Conservation (phyloP, 192 early-diverging fungal species). For the Backusella mclennaniae region DNA sequence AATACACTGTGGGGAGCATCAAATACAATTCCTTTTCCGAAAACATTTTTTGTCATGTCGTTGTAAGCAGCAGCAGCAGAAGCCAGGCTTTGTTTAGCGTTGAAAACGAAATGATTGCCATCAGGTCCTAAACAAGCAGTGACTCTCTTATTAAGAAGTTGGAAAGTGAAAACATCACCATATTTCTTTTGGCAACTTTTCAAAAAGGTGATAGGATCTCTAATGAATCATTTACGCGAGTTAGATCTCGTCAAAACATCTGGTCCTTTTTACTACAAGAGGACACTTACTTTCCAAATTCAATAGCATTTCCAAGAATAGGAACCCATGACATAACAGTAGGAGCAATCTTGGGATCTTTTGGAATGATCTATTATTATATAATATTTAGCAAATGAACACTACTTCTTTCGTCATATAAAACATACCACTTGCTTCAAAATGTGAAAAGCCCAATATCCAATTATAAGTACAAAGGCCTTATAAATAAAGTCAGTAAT, state of each 20-base stretch:
- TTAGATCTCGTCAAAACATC: neutral
- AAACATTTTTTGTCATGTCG: conserved; percentile 89
- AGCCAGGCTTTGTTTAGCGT: conserved; percentile 79
- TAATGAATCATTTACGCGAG: neutral
- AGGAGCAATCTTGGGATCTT: conserved; percentile 58
- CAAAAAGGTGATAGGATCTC: conserved; percentile 83
- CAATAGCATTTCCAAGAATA: conserved; percentile 81
- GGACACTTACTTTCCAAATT: conserved; percentile 69
- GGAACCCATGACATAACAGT: conserved; percentile 78
- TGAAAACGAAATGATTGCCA: conserved; percentile 97
- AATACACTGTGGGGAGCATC: conserved; percentile 87
- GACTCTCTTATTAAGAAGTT: conserved; percentile 88
- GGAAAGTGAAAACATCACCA: conserved; percentile 90
- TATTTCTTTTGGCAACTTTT: conserved; percentile 75
- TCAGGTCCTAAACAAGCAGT: conserved; percentile 86
- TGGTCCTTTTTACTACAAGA: neutral
- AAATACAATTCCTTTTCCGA: conserved; percentile 94
- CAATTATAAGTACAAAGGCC: conserved; percentile 11
- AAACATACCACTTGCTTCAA: conserved; percentile 26
- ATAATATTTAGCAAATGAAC: neutral
- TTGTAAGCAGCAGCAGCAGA: conserved; percentile 95
- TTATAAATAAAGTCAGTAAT: conserved; percentile 14
- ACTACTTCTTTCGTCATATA: neutral
- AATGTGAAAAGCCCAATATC: conserved; percentile 24
- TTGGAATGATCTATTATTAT: conserved; percentile 9